Evolutionary conservation across 345 rosid genomes (phyloP).

Genomic region (Eutrema heterophyllum): DNA sequence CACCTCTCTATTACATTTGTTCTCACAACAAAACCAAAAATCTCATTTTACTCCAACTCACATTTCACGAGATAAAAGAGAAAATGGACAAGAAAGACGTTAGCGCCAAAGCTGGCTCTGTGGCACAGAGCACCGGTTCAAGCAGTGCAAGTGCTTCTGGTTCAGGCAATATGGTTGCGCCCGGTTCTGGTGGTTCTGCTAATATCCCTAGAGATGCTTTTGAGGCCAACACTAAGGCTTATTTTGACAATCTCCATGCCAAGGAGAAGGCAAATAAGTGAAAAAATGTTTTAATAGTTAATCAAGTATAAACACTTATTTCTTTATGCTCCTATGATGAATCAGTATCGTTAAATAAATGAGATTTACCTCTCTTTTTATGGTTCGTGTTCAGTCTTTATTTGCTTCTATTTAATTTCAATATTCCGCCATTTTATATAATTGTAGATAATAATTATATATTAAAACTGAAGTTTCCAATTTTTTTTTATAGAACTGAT

Average conservation of each 20-base stretch:
- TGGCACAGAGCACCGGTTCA: neutral
- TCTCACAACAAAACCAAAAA: neutral
- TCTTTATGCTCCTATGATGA: neutral
- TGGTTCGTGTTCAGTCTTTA: neutral
- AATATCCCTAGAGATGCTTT: conserved; percentile 4
- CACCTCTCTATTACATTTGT: neutral
- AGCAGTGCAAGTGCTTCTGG: neutral
- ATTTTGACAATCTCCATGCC: conserved; percentile 12
- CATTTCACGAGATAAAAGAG: neutral
- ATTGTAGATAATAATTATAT: too few species aligned
- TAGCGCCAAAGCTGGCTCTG: neutral
- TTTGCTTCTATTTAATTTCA: neutral
- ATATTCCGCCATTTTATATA: too few species aligned
- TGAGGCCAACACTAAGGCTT: neutral
- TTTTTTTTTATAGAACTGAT: too few species aligned
- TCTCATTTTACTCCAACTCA: neutral
- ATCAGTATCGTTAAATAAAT: neutral
- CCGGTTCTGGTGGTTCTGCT: conserved; percentile 4
- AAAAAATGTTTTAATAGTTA: neutral
- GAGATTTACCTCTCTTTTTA: neutral
- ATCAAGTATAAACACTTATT: neutral
- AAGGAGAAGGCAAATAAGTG: conserved; percentile 6
- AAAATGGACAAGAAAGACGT: conserved; percentile 5
- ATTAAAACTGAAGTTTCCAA: too few species aligned
- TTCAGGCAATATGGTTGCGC: conserved; percentile 14